Conservation (phyloP, 345 rosid species). For the Kandelia obovata region DNA sequence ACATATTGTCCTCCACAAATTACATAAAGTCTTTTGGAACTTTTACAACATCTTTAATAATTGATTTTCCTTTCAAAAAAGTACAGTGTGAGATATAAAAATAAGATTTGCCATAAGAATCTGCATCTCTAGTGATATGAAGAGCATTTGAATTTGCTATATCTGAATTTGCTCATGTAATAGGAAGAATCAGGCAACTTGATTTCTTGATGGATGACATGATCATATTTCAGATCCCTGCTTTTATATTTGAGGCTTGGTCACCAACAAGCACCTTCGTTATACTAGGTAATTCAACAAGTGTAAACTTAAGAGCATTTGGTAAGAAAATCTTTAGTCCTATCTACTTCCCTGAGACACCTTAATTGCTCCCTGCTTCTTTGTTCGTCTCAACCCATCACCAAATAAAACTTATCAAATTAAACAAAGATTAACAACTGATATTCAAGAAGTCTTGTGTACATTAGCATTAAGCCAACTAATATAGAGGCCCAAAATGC, state of each 20-base stretch:
- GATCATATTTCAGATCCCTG: conserved; percentile 91
- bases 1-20: too few relatives aligned
- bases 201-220: conserved; percentile 83
- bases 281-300: conserved; percentile 94
- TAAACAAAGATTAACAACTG: neutral
- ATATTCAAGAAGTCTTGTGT: neutral
- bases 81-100: too few relatives aligned
- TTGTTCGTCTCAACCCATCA: conserved; percentile 76
- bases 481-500: too few relatives aligned
- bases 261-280: conserved; percentile 95
- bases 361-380: conserved; percentile 88
- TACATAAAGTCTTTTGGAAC: too few relatives aligned
- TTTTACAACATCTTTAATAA: too few relatives aligned
- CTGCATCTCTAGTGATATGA: conserved; percentile 71
- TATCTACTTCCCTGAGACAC: conserved; percentile 82
- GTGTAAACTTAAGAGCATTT: conserved; percentile 82
- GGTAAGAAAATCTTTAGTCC: conserved; percentile 84
- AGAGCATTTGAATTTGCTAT: conserved; percentile 96
- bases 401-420: neutral
- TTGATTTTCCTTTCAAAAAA: too few relatives aligned
- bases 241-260: conserved; percentile 89
- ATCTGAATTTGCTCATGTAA: conserved; percentile 87
- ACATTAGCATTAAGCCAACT: too few relatives aligned
- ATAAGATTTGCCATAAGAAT: too few relatives aligned
- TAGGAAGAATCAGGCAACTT: conserved; percentile 81